Base-by-base conservation (phyloP, 768 basidiomycete genomes). In the Panaeolus papilionaceus region DNA sequence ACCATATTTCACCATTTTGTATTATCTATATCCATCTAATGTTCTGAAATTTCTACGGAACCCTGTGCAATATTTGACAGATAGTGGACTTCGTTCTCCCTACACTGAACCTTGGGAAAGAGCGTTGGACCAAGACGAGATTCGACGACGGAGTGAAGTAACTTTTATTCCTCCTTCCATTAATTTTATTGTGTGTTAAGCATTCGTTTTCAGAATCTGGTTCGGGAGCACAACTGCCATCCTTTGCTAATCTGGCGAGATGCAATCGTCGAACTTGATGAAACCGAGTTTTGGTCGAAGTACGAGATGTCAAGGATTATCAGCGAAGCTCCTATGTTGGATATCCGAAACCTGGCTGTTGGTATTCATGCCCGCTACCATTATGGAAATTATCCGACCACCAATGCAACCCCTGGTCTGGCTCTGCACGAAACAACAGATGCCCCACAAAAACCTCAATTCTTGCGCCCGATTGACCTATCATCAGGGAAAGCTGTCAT, bases 21-120 rank as follows among this genome's bases (percentile, higher is more conserved):
- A 96, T 79, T 96, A 94, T 72, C 87, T 96, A 61, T 98, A 94
- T 81, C 96, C 96, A 0, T 92, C 90, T 79, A 98, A 96, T 79
- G 83, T 93, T 47, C 81, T 97, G 67, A 86, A 85, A 64, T 98
- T 98, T 77, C 78, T 96, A 64, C 88, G 89, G 63, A 80, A 84
- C 62, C 93, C 96, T 1, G 82, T 84, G 9, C 76, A 78, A 42
- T 95, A 94, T 71, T 78, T 98, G 18, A 77, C 75, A 8, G 83
- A 85, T 28, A 84, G 79, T 70, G 73, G 75, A 3, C 78, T 86
- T 40, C 78, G 84, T 61, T 85, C 86, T 62, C 88, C 92, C 1
- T 94, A 91, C 71, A 80, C 82, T n/a, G 82, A 89, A 51, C 82
- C 81, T 40, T 96, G 95, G 95, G 84, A 86, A 62, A 80, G 88